phyloP scores from a whole-genome alignment of 139 green algal genomes.

The Chlorella vulgaris region DNA sequence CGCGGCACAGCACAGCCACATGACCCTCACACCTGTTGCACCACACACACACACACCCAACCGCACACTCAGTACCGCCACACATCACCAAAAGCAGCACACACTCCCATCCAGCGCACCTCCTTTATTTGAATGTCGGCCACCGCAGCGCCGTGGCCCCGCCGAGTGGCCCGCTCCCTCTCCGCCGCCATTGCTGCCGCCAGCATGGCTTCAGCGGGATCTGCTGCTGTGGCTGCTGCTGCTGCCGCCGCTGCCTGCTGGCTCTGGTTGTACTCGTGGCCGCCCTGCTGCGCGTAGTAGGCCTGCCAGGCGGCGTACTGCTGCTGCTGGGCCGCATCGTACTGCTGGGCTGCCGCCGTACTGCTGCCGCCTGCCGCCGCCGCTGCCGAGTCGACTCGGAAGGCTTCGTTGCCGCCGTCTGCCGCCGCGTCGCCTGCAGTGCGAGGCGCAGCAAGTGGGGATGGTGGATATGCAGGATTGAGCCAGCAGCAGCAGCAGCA shows the following conservation, averaged over 20 bases:
- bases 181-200: conserved; percentile 58
- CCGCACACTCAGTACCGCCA: not conserved
- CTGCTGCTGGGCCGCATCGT: conserved; percentile 10
- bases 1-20: no score
- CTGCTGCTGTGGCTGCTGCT: not conserved
- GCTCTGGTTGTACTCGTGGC: conserved; percentile 13
- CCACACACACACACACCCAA: not conserved
- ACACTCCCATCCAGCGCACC: conserved; percentile 27
- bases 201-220: conserved; percentile 45
- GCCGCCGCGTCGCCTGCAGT: conserved; percentile 15
- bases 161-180: conserved; percentile 42
- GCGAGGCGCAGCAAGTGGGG: no score
- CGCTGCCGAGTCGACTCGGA: conserved; percentile 14
- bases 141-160: conserved; percentile 25
- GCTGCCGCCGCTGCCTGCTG: conserved; percentile 3
- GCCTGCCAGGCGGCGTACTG: conserved; percentile 2
- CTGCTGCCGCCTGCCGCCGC: conserved; percentile 4
- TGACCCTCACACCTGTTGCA: no score
- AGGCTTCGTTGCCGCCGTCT: conserved; percentile 33
- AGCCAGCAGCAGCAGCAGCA: no score
- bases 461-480: no score
- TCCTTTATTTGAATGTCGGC: conserved; percentile 65
- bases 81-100: not conserved
- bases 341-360: conserved; percentile 4
- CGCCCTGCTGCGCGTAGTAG: conserved; percentile 11